Evolutionary conservation across 2,329 filamentous ascomycete species (phyloP).

Genomic region (Aspergillus texensis): DNA sequence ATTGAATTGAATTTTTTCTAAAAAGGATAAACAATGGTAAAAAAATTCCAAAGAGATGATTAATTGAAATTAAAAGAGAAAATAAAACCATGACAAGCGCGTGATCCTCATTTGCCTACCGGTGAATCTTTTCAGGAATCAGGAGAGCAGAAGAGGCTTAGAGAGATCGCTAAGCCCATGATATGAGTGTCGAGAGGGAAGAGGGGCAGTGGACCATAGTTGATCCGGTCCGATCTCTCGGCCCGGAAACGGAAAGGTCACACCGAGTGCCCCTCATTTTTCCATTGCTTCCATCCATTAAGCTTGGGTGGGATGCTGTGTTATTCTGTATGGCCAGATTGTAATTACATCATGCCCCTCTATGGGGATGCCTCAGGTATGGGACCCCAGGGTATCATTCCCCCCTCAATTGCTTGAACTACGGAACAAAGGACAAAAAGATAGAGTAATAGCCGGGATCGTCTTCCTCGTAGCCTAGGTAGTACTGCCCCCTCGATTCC

Average conservation of each 20-base stretch:
- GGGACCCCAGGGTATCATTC: not conserved
- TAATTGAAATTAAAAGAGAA: not conserved
- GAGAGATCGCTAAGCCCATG: not conserved
- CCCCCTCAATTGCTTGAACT: not conserved
- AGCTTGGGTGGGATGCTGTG: constrained; percentile 12
- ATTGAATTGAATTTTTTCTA: not conserved
- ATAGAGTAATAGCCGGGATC: constrained; percentile 8
- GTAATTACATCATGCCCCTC: constrained; percentile 21
- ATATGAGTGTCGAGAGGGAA: not conserved
- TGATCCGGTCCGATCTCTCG: constrained; percentile 14
- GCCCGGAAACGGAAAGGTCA: constrained; percentile 22
- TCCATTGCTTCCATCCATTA: not conserved
- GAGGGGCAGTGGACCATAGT: constrained; percentile 18
- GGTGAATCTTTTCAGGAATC: constrained; percentile 26
- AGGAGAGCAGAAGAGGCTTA: constrained; percentile 18
- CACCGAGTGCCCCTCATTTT: constrained; percentile 19
- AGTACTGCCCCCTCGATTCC: constrained; percentile 17
- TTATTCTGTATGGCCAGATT: not conserved
- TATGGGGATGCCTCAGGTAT: not conserved
- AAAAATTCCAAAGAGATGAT: constrained; percentile 1
- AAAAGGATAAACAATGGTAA: constrained; percentile 1
- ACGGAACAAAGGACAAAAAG: not conserved
- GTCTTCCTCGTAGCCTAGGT: constrained; percentile 24
- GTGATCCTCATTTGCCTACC: constrained; percentile 20
- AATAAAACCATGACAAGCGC: constrained; percentile 14